A percentile compares a stretch with the other conserved stretches of the same genome.
phyloP scores from a whole-genome alignment of 2,329 filamentous ascomycete species.

The Coniochaeta prunicola region DNA sequence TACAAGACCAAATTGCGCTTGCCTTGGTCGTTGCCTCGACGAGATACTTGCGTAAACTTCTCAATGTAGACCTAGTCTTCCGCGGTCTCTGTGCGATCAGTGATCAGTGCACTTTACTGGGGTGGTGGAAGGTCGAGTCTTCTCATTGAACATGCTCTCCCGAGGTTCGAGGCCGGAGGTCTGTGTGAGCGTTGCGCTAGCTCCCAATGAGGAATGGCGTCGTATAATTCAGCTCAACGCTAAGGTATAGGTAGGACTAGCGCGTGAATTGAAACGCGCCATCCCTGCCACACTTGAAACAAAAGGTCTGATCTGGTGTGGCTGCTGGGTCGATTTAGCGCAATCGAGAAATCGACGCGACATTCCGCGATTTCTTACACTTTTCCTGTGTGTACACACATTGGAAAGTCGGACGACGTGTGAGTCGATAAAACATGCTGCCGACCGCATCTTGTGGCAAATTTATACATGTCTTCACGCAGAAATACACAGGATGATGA shows the following conservation, averaged over 20 bases:
- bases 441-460: not conserved
- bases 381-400: not conserved
- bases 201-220: not conserved
- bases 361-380: no score
- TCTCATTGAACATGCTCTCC: no score
- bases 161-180: no score
- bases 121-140: no score
- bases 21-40: no score
- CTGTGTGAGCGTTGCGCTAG: not conserved
- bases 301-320: slow-evolving; percentile 1
- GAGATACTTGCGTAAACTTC: no score
- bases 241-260: slow-evolving; percentile 4
- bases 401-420: not conserved
- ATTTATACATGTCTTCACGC: no score
- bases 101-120: no score
- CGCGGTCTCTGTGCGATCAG: no score
- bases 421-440: not conserved
- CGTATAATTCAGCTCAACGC: not conserved
- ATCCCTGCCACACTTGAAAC: slow-evolving; percentile 15
- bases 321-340: not conserved
- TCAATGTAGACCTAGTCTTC: no score
- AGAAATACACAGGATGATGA: no score
- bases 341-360: not conserved
- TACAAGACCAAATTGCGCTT: no score
- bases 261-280: slow-evolving; percentile 5